Evolutionary conservation across 2,329 filamentous ascomycete genomes (phyloP), one percentile per base, ranked within the genome.

Genomic region (Alternaria dauci): DNA sequence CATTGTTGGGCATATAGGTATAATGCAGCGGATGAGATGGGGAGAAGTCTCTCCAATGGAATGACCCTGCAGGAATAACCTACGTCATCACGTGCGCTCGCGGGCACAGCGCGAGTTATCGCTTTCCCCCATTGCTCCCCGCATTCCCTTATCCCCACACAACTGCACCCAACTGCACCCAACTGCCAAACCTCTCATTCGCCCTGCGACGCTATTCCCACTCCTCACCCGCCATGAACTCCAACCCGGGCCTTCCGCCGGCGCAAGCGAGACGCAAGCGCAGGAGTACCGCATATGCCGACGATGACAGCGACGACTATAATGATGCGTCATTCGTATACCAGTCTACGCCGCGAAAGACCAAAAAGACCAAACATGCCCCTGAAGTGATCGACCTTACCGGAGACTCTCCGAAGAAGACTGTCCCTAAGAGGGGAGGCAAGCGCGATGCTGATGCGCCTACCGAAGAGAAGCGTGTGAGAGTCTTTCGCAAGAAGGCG

Each of bases 401-500:
- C 4, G 55, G 36, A 52, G 58, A 66, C 3, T 54, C 66, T 8
- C 59, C 65, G 0, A 58, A 65, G 51, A 68, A 66, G 32, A 60
- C 62, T 6, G 58, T 28, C 18, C 18, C 55, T 7, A 70, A 61
- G 42, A 70, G 65, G 56, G 71, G 64, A 28, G 50, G 58, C 42
- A 71, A 71, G 61, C 50, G 50, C 42, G 59, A 58, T 4, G 43
- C 16, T 23, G 58, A 70, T 52, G 61, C 54, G 36, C 61, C 66
- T 20, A 47, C 64, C 28, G 63, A 62, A 52, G 76, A 79, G 62
- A 78, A 75, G 67, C 74, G 77, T 18, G 66, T 74, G 34, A 66
- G 63, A 14, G 69, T 69, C 46, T 74, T 70, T 61, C 76, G 76
- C 28, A 64, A 71, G 7, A 74, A 79, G 32, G 70, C 85, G 30